phyloP scores from a whole-genome alignment of 345 rosid species.

The Syzygium oleosum region DNA sequence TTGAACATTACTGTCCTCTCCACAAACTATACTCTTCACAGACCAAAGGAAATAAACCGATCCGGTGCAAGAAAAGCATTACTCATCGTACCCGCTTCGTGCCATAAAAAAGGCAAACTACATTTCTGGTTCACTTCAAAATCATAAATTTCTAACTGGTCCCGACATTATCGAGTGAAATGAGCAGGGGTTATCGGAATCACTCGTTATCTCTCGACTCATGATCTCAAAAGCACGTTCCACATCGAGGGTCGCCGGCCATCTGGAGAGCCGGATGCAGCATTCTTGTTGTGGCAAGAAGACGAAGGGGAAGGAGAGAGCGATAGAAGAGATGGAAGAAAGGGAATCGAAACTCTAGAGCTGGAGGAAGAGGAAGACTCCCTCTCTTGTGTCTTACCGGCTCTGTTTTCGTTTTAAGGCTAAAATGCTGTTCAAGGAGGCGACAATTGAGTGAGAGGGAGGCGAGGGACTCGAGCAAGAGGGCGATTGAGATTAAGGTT shows the following conservation, averaged over 20 bases:
- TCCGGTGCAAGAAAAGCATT: neutral
- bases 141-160: neutral
- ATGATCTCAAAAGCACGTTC: neutral
- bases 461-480: too few species aligned
- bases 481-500: too few species aligned
- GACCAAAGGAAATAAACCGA: neutral
- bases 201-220: neutral
- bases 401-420: neutral
- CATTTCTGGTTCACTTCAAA: neutral
- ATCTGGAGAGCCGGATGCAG: neutral
- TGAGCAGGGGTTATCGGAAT: neutral
- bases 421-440: neutral
- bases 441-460: too few species aligned
- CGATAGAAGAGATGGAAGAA: neutral
- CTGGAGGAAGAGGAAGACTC: neutral
- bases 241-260: neutral
- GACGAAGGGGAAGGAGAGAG: too few species aligned
- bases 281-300: neutral
- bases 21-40: neutral
- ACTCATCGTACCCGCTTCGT: neutral
- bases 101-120: neutral
- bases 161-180: neutral
- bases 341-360: neutral
- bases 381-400: neutral
- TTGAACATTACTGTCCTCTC: neutral